Conservation (phyloP, 2,329 filamentous ascomycete genomes). For the Keithomyces neogunnii region DNA sequence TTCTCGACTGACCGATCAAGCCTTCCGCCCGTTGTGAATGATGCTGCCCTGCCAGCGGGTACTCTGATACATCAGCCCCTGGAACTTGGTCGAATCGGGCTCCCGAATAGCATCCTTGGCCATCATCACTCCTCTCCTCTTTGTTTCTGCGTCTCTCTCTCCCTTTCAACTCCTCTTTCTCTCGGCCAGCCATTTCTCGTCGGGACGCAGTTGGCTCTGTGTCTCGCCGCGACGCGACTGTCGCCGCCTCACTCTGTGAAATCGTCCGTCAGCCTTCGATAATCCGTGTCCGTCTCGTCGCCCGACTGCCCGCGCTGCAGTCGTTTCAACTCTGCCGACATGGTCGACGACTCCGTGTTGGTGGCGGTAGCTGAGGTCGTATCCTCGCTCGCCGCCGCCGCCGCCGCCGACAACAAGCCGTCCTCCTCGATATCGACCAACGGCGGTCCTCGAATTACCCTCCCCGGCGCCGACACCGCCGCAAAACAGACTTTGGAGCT, state of each 20-base stretch:
- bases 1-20: constrained; percentile 2
- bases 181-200: constrained; percentile 1
- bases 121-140: neutral
- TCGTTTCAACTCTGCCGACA: constrained; percentile 21
- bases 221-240: constrained; percentile 2
- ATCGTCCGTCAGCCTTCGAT: neutral
- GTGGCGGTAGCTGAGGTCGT: constrained; percentile 45
- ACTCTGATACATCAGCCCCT: neutral
- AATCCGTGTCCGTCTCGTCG: neutral
- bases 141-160: neutral
- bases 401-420: constrained; percentile 27
- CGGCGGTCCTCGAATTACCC: constrained; percentile 45
- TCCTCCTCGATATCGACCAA: constrained; percentile 30
- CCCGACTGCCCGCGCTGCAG: constrained; percentile 11
- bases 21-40: neutral
- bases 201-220: neutral
- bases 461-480: constrained; percentile 68
- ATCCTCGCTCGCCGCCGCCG: constrained; percentile 34
- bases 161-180: neutral
- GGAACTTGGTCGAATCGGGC: constrained; percentile 1
- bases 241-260: neutral
- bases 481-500: constrained; percentile 74
- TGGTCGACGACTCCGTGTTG: constrained; percentile 48
- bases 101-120: neutral
- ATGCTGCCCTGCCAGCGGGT: constrained; percentile 3